Evolutionary conservation across 495 filamentous ascomycete genomes (phyloP).

Genomic region (Neurospora hispaniola): DNA sequence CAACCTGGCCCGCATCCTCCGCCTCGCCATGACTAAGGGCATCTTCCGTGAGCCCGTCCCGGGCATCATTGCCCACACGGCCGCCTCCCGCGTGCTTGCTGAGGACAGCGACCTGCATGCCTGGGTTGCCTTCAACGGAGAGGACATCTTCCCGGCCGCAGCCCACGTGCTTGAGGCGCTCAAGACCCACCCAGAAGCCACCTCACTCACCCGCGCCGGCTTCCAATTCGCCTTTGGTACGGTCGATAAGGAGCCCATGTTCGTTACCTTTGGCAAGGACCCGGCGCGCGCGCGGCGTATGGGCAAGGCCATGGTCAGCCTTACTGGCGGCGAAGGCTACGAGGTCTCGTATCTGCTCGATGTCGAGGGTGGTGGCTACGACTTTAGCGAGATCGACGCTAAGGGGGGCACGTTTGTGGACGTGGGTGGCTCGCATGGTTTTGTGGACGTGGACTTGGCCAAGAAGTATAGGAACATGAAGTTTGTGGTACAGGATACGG

Average conservation of each 20-base stretch:
- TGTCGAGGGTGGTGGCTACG: conserved; percentile 28
- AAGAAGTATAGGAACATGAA: conserved; percentile 32
- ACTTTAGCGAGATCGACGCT: conserved; percentile 31
- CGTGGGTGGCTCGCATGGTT: conserved; percentile 45
- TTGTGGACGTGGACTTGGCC: conserved; percentile 41
- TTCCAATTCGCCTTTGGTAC: conserved; percentile 40
- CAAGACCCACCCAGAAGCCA: conserved; percentile 29
- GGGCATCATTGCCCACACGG: conserved; percentile 43
- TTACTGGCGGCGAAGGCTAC: conserved; percentile 40
- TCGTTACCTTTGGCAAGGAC: conserved; percentile 37
- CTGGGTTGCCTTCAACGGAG: conserved; percentile 42
- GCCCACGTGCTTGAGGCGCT: conserved; percentile 30
- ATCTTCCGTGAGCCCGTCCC: conserved; percentile 45
- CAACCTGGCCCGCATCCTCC: conserved; percentile 42
- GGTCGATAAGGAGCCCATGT: conserved; percentile 38
- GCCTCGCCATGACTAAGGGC: conserved; percentile 44
- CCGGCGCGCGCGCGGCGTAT: conserved; percentile 37
- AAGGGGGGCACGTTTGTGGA: conserved; percentile 39
- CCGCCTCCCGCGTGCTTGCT: conserved; percentile 34
- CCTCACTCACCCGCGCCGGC: conserved; percentile 30
- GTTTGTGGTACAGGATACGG: conserved; percentile 50
- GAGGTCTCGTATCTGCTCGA: conserved; percentile 34
- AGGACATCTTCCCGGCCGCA: conserved; percentile 40
- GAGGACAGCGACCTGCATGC: conserved; percentile 31
- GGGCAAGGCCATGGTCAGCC: conserved; percentile 40